Percentiles rank a stretch among this genome's conserved stretches.
Conservation (phyloP, 305 asterid genomes). For the Rubia occidens region DNA sequence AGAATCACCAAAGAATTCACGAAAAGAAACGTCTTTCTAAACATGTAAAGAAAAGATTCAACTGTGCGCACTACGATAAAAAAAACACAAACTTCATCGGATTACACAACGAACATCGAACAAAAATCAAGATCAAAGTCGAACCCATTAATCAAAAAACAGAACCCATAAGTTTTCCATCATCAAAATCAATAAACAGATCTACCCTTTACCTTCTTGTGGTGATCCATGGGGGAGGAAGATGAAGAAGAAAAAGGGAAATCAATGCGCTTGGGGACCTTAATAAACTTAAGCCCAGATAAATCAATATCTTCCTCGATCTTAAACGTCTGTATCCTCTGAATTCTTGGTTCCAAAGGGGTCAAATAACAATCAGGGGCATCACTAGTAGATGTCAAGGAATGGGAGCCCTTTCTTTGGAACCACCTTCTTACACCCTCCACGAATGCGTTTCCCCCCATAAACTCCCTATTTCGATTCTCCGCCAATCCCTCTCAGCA, state of each 20-base stretch:
- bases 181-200: slow-evolving; percentile 6
- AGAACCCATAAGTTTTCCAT: background rate
- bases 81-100: background rate
- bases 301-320: slow-evolving; percentile 54
- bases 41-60: background rate
- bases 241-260: slow-evolving; percentile 38
- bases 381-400: slow-evolving; percentile 26
- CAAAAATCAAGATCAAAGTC: background rate
- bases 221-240: slow-evolving; percentile 48
- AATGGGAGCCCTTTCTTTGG: slow-evolving; percentile 45
- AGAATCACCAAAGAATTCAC: background rate
- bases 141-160: background rate
- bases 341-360: slow-evolving; percentile 16
- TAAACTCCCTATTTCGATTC: slow-evolving; percentile 28
- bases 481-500: slow-evolving; percentile 36
- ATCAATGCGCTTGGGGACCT: slow-evolving; percentile 54
- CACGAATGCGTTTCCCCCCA: slow-evolving; percentile 92
- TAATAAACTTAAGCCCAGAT: slow-evolving; percentile 50
- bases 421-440: slow-evolving; percentile 88
- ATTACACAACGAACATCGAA: background rate
- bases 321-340: slow-evolving; percentile 17
- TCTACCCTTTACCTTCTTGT: slow-evolving; percentile 36
- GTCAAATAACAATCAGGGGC: slow-evolving; percentile 25
- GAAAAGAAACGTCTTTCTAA: background rate
- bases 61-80: background rate